Base-by-base conservation (phyloP, 495 filamentous ascomycete species). In the Aspergillus indologenus region DNA sequence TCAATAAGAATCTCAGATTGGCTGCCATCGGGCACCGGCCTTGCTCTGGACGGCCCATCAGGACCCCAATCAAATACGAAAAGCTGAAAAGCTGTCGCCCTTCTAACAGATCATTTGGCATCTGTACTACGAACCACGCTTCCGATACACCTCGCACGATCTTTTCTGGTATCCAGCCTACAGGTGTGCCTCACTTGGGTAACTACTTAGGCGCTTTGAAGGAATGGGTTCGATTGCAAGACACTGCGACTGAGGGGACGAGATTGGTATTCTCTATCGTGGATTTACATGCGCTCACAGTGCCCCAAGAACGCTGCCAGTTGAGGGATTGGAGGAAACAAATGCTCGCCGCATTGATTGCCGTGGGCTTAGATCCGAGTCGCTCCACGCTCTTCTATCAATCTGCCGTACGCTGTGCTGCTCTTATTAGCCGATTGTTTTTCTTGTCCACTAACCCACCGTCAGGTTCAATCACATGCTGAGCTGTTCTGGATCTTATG, bases 91-190 rank as follows among this genome's bases (percentile, higher is more conserved):
- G 23, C 34, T 17, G 43, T 50, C 24, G 48, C 15, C 9, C 21
- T 29, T 29, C 26, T 26, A 53, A 23, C 47, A 61, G 58, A 65
- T 59, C 44, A 51, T 34, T 53, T 34, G 63, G 60, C 22, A 48
- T 47, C 51, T 46, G 54, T 20, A 29, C 50, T 46, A 7, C 54
- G 15, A 49, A 48, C 47, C 17, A 19, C 8, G 11, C 43, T 20
- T 8, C 56, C 6, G 11, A 31, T 46, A 21, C 19, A 12, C 44
- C 59, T 45, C 54, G 40, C 22, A 63, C 68, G 14, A 68, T 98
- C 60, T 98, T 98, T 79, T 98, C 95, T 11, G 94, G 91, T 26
- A 98, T 98, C 61, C 94, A 98, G 66, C 95, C 94, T 18, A 98
- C 94, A 5, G 94, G 92, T 5, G 75, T 96, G 11, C 95, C 94